Base-by-base conservation (phyloP, 768 basidiomycete species). In the Panaeolus cyanescens region DNA sequence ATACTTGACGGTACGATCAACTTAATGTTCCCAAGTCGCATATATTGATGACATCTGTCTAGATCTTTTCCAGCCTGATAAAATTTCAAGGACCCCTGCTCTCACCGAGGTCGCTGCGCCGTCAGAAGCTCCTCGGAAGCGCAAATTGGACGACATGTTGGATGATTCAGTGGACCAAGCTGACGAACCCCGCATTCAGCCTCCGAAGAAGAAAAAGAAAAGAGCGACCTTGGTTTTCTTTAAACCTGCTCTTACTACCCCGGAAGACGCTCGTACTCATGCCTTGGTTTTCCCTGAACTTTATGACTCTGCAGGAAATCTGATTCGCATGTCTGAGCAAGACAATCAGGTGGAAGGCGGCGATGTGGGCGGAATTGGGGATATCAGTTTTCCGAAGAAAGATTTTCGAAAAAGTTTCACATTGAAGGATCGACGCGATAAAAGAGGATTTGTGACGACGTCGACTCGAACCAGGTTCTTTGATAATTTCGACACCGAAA, bases 1-100 rank as follows among this genome's bases (percentile, higher is more conserved):
- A 77, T 74, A 0, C 68, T 80, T 13, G 79, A 79, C 42, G 72
- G 78, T 77, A 34, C 1, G 64, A 65, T 56, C 20, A 32, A 42
- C 42, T 10, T 10, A n/a, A 19, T 30, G n/a, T 4, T 15, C 53
- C 58, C 37, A 19, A 13, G 10, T 58, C 64, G 68, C 65, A 68
- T 70, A 69, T 65, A 70, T 40, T 58, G 28, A 65, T 34, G 6
- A 50, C 2, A 1, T 15, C 12, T 30, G 3, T 15, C 15, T 6
- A 50, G 45, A 50, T 30, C 13, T 50, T 4, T 50, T 50, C n/a
- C 10, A 50, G 15, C 45, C 45, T 28, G 1, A 10, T 6, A 28
- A 28, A 15, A 15, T 50, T 12, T 28, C 5, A 4, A 28, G 9
- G 45, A n/a, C n/a, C n/a, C n/a, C n/a, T n/a, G n/a, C n/a, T n/a